Evolutionary conservation across 2,329 filamentous ascomycete species (phyloP).

Genomic region (Pseudogymnoascus sp.): DNA sequence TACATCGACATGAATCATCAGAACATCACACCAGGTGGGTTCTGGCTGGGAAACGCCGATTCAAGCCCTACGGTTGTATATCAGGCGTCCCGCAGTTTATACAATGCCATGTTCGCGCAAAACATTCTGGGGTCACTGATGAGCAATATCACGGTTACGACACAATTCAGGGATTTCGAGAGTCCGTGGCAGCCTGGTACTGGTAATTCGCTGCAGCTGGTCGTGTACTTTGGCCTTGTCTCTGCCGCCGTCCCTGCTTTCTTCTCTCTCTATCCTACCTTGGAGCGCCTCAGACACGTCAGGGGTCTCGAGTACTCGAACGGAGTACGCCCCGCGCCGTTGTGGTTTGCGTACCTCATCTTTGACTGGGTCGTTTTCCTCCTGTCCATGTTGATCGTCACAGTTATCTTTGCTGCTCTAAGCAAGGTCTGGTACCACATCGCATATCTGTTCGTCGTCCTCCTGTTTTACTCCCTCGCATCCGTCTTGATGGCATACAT

Average conservation of each 20-base stretch:
- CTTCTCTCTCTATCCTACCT: conserved; percentile 82
- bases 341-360: conserved; percentile 74
- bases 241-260: conserved; percentile 75
- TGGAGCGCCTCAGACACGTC: conserved; percentile 70
- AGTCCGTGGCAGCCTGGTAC: conserved; percentile 60
- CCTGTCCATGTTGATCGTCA: conserved; percentile 54
- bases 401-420: conserved; percentile 59
- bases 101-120: conserved; percentile 51
- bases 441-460: conserved; percentile 72
- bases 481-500: conserved; percentile 72
- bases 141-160: conserved; percentile 59
- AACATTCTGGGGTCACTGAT: conserved; percentile 60
- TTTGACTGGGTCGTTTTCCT: conserved; percentile 77
- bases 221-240: conserved; percentile 73
- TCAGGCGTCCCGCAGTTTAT: conserved; percentile 50
- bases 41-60: conserved; percentile 61
- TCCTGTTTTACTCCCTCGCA: conserved; percentile 72
- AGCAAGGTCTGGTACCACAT: conserved; percentile 64
- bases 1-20: conserved; percentile 55
- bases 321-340: conserved; percentile 69
- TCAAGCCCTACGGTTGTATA: conserved; percentile 62
- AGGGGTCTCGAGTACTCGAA: conserved; percentile 86
- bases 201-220: conserved; percentile 68
- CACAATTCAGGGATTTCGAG: conserved; percentile 68
- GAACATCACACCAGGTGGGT: conserved; percentile 67